A percentile compares a stretch with the other conserved stretches of the same genome.
phyloP scores from a whole-genome alignment of 257 asterid genomes.

The Penstemon barbatus region DNA sequence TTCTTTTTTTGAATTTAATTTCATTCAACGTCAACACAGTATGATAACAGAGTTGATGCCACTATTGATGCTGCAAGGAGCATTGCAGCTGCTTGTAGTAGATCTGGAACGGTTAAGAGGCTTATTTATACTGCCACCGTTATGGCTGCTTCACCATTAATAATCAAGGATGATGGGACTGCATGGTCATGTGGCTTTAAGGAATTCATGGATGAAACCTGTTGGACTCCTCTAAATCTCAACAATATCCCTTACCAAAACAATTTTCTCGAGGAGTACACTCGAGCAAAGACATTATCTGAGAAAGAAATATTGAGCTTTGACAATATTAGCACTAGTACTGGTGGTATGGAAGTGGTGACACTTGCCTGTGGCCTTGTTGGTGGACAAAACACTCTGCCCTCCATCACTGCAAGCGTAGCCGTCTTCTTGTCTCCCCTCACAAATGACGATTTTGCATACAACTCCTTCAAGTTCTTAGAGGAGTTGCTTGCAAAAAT shows the following conservation, averaged over 20 bases:
- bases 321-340: neutral
- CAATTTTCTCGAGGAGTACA: conserved; percentile 27
- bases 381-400: conserved; percentile 41
- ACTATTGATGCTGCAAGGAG: conserved; percentile 34
- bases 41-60: conserved; percentile 40
- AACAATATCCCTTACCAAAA: conserved; percentile 23
- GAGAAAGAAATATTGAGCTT: conserved; percentile 44
- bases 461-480: conserved; percentile 32
- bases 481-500: conserved; percentile 41
- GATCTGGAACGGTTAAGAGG: conserved; percentile 38
- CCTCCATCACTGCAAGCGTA: conserved; percentile 26
- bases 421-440: conserved; percentile 19
- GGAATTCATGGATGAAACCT: conserved; percentile 41
- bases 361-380: conserved; percentile 51
- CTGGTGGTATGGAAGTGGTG: conserved; percentile 34
- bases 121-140: conserved; percentile 40
- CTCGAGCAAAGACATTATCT: conserved; percentile 42
- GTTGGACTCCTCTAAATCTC: conserved; percentile 46
- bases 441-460: conserved; percentile 22
- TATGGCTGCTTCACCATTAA: conserved; percentile 38
- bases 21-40: too few species aligned
- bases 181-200: conserved; percentile 34
- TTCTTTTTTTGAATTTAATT: too few species aligned
- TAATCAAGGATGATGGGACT: neutral
- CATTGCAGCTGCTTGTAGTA: conserved; percentile 25